Evolutionary conservation across 2,329 filamentous ascomycete genomes (phyloP), one percentile per base, ranked within the genome.

Genomic region (Elsinoe arachidis): DNA sequence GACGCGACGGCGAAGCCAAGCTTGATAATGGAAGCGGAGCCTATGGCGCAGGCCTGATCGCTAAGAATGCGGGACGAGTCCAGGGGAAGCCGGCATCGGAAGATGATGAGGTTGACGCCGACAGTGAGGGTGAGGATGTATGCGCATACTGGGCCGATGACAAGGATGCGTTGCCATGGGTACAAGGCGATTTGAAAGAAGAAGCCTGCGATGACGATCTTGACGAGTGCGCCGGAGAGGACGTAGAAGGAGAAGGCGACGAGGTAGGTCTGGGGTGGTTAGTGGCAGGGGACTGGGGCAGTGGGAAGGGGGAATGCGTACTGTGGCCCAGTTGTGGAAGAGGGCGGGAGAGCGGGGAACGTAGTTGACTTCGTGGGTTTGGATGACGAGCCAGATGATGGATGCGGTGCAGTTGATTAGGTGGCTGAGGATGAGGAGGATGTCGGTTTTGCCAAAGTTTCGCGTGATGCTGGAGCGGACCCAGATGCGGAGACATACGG

Each of bases 111-210:
- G 38, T 34, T 35, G 23, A 49, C 21, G 2, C 23, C 54, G n/a
- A 56, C 30, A 15, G 37, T 37, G 11, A 56, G 33, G 12, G 34
- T 35, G 23, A 49, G 21, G 30, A 49, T 9, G 34, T 56, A 56
- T 17, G 41, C 41, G 23, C 41, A 39, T 14, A 56, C 23, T 14
- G 54, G 54, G n/a, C 39, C 33, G 15, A 56, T 33, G n/a, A 56
- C 37, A 3, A 46, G 38, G 10, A 33, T n/a, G 11, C 54, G 23
- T 34, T 56, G 54, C 54, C 54, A 56, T 43, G 21, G 34, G 12
- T 47, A 26, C 41, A 30, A 41, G 10, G 54, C 54, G 30, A 56
- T 56, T 46, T 56, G 49, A 14, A 56, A 12, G 54, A 56, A 56
- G 54, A 56, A 56, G 21, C 34, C 33, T 15, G 54, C 54, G 14